These are phyloP conservation scores for maize (Zea mays) DNA, from an alignment of 176 grass and related monocot genomes.

Conservation along the genomic window DNA sequence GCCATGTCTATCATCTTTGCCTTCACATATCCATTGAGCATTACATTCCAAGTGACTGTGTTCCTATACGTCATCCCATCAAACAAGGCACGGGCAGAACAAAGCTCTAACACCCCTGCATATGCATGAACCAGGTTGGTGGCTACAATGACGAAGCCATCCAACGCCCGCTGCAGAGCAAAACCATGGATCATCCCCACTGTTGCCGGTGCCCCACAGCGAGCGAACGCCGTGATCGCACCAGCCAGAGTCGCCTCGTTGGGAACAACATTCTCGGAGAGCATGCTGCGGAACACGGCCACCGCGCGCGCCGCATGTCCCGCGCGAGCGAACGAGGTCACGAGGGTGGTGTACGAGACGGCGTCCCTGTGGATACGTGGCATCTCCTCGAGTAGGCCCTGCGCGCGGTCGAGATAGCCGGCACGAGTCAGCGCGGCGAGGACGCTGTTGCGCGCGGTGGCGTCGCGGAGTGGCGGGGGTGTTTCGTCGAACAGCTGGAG, in stretches of 20 bases:
- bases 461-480: constrained; percentile 16
- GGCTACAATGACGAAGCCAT: constrained; percentile 44
- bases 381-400: constrained; percentile 42
- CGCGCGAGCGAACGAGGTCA: constrained; percentile 44
- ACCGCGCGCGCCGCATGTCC: constrained; percentile 32
- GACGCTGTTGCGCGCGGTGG: constrained; percentile 46
- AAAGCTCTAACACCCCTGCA: constrained; percentile 30
- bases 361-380: constrained; percentile 35
- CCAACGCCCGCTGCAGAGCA: constrained; percentile 34
- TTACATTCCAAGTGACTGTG: constrained; percentile 60
- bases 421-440: constrained; percentile 37
- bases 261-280: constrained; percentile 26
- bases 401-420: constrained; percentile 35
- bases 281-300: constrained; percentile 56
- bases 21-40: constrained; percentile 71
- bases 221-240: constrained; percentile 20
- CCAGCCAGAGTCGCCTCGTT: constrained; percentile 53
- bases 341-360: constrained; percentile 65
- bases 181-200: constrained; percentile 34
- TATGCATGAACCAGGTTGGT: constrained; percentile 66
- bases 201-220: neutral
- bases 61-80: constrained; percentile 44
- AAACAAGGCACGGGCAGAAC: constrained; percentile 41
- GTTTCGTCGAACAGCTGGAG: constrained; percentile 58
- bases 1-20: constrained; percentile 48